These are phyloP conservation scores for Candida chauliodis DNA, from an alignment of 805 yeast species.

Conservation along the genomic window DNA sequence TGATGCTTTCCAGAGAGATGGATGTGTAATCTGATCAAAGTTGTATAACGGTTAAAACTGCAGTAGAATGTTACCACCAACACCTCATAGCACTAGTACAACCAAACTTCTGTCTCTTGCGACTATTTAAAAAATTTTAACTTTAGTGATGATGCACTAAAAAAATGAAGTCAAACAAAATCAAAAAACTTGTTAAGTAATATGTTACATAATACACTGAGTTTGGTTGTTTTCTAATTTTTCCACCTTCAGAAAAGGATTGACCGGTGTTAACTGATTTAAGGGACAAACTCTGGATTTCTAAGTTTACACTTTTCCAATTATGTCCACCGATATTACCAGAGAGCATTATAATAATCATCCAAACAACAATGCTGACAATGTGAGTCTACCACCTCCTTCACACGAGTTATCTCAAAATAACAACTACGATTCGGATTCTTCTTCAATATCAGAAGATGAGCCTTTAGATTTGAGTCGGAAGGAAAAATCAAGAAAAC, in stretches of 20 bases:
- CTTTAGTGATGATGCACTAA: too few species aligned
- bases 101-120: too few species aligned
- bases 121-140: too few species aligned
- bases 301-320: too few species aligned
- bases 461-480: slow-evolving; percentile 33
- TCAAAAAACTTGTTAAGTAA: background rate
- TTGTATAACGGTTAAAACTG: too few species aligned
- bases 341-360: slow-evolving; percentile 6
- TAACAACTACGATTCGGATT: slow-evolving; percentile 32
- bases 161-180: too few species aligned
- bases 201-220: background rate
- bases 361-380: slow-evolving; percentile 6
- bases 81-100: too few species aligned
- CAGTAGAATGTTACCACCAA: too few species aligned
- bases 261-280: background rate
- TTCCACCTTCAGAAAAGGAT: slow-evolving; percentile 1
- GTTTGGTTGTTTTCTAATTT: background rate
- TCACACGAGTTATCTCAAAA: background rate
- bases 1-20: background rate
- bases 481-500: slow-evolving; percentile 55
- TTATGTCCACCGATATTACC: slow-evolving; percentile 1
- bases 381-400: background rate
- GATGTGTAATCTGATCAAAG: too few species aligned
- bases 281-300: too few species aligned
- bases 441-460: slow-evolving; percentile 42